Base-by-base conservation (phyloP, 805 yeast genomes). In the Metschnikowia santaceciliae region DNA sequence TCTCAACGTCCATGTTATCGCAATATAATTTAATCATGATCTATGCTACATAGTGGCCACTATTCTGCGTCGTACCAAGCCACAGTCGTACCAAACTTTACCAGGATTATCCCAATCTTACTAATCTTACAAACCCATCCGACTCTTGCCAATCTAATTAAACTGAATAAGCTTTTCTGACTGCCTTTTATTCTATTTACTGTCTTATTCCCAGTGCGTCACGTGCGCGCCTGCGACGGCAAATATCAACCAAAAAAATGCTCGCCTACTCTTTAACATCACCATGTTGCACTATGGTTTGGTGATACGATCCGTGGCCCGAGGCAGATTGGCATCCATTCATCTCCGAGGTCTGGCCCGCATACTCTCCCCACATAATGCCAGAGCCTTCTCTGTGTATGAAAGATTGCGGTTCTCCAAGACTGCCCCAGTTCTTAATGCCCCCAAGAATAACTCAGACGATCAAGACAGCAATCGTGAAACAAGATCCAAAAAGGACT, bases 281-380 rank as follows among this genome's bases (percentile, higher is more conserved):
- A 22, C 23, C 40, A 40, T 19, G 32, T 38, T 20, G 11, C 50
- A 42, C 37, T 35, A 22, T 20, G 54, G 39, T 23, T 37, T 32
- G 49, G 53, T 35, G 49, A 49, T 33, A 41, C 52, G 45, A 41
- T 34, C 43, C 46, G 38, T 23, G 44, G 52, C 30, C 42, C 44
- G 45, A 47, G 43, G 32, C 23, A 52, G 36, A 15, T 33, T 47
- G 43, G 44, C 45, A 48, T 44, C 40, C 13, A 15, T 2, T 13
- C 23, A 14, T 32, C 39, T 23, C 22, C 46, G 38, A 33, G 17
- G 32, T 38, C 30, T 30, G 33, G 38, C 38, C 4, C 38, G 5
- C 10, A 5, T 26, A 15, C 13, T 34, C 32, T 5, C 38, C 11
- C 14, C 30, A n/a, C 20, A 22, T 8, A 19, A 23, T 6, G 2